Evolutionary conservation across 306 rosid species (phyloP), one percentile per base, ranked within the genome.

Genomic region (Dalbergia oliveri): DNA sequence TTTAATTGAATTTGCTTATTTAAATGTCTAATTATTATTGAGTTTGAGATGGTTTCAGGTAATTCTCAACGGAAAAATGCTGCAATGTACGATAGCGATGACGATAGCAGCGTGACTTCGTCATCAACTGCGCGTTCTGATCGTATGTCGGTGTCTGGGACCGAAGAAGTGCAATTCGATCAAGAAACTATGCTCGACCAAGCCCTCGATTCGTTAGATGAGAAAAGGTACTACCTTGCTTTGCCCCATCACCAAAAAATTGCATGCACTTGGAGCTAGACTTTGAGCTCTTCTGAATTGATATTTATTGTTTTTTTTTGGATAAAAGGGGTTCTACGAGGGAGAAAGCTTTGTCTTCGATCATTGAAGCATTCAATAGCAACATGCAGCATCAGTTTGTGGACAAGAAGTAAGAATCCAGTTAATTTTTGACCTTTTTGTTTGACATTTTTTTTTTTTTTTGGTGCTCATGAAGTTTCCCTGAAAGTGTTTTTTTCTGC

Each of bases 51-150:
- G 4, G 18, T 70, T 26, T 64, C 72, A 95, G 99, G 94, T 66
- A 94, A 87, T 85, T 82, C 93, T 78, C 97, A 90, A 80, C 97
- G 91, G 41, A 95, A 90, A 81, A 87, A 80, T 78, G 90, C 94
- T 45, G 89, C 86, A 19, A 77, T 87, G 83, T 60, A 90, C 59
- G 97, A 91, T 59, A 87, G 86, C 71, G 97, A 94, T 65, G 97
- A 95, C 33, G 99, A 95, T 79, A 90, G 93, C 79, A 93, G 98
- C 82, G 93, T 81, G 80, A 89, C 96, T 78, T 93, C 97, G 15
- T 82, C 97, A 1, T 95, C 99, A 23, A 88, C 98, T 41, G 64
- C 64, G 44, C 94, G 88, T 19, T 91, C 99, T 4, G 97, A 91
- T 80, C 84, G 77, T 11, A 57, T 91, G 80, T 75, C 87, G 9